phyloP scores from a whole-genome alignment of 1,284 basidiomycete genomes.

The Earliella scabrosa region DNA sequence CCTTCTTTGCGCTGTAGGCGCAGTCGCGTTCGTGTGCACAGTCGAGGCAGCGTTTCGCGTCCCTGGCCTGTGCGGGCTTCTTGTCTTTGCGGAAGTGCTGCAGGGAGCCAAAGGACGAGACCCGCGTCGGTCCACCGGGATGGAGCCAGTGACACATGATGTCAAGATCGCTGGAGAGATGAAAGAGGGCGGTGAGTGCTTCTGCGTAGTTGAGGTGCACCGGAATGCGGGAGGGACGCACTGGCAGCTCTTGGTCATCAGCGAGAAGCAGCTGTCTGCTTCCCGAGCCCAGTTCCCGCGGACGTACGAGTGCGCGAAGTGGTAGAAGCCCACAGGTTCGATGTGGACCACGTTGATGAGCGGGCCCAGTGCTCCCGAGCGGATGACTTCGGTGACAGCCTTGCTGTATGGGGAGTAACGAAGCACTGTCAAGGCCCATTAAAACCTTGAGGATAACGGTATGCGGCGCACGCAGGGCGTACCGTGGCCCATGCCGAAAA shows the following conservation, averaged over 20 bases:
- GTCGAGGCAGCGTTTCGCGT: constrained; percentile 71
- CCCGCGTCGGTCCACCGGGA: constrained; percentile 62
- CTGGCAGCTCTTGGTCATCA: constrained; percentile 92
- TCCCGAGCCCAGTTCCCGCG: constrained; percentile 83
- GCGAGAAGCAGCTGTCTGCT: constrained; percentile 71
- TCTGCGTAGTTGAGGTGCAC: neutral
- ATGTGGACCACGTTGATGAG: constrained; percentile 81
- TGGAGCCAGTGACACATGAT: constrained; percentile 79
- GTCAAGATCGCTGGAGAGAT: constrained; percentile 72
- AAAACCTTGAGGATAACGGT: constrained; percentile 5
- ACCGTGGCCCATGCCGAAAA: constrained; percentile 90
- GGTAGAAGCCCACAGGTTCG: constrained; percentile 80
- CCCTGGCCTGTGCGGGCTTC: constrained; percentile 72
- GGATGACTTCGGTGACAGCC: constrained; percentile 71
- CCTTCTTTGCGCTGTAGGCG: constrained; percentile 85
- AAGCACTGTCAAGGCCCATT: constrained; percentile 56
- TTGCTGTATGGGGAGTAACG: constrained; percentile 84
- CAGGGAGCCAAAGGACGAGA: constrained; percentile 85
- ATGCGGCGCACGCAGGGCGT: neutral
- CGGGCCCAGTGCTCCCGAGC: constrained; percentile 72
- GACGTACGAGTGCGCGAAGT: constrained; percentile 87
- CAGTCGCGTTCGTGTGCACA: constrained; percentile 76
- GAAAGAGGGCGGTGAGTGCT: neutral
- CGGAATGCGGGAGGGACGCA: constrained; percentile 37
- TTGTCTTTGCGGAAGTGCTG: constrained; percentile 75